Evolutionary conservation across 2,329 filamentous ascomycete species (phyloP), one percentile per base, ranked within the genome.

Genomic region (Golovinomyces cichoracearum): DNA sequence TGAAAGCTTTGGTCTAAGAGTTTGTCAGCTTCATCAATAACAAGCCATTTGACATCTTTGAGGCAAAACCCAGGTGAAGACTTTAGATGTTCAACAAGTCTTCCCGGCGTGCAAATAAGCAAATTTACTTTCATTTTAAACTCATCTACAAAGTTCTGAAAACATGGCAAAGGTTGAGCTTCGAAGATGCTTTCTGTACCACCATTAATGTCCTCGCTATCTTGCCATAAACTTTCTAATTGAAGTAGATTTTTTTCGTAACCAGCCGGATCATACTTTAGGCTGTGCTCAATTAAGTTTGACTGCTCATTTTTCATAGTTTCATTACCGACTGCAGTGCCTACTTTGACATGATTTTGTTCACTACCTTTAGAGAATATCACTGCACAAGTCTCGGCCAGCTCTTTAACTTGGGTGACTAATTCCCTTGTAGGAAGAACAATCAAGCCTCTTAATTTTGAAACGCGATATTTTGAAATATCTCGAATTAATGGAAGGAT

Each of bases 1-100:
- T 94, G 86, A 62, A 90, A 94, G 58, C 81, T 86, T 61, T 95
- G 83, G 40, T 86, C 80, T 5, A 95, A 71, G 12, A 95, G 67
- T 59, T 90, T 84, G 62, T 95, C 88, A 10, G 88, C 90, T 64
- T 95, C 88, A 57, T 95, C 88, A 42, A 94, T 80, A 2, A 94
- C 74, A 0, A 95, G 68, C 85, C 86, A 95, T 52, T 82, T 74
- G 4, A 94, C 68, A 59, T 81, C 71, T 50, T 80, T 73, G 21
- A 95, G 68, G 0, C 70, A 74, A 61, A 95, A 94, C 0, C 84
- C 85, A 2, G 75, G 74, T 0, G 88, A 95, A 51, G 78, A 77
- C 53, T 80, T 78, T 47, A 94, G 71, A 62, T 95, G 88, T 57
- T 95, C 88, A 3, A 95, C 84, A 0, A 95, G 72, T 53, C 88